Evolutionary conservation across 164 flowering plant genomes (phyloP).

Genomic region (Saururus chinensis): DNA sequence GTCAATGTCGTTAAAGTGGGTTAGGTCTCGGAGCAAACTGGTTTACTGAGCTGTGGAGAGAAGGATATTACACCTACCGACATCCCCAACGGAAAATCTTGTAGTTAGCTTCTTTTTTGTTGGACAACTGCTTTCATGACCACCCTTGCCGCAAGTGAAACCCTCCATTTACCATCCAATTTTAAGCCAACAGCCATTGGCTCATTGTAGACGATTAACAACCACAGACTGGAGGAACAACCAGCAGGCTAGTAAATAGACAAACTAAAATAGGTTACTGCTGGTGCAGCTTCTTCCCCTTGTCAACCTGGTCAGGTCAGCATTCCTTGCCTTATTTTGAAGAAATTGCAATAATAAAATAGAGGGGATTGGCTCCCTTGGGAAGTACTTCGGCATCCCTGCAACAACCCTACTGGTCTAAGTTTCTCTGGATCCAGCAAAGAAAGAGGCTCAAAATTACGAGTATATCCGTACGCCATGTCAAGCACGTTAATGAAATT

Average conservation of each 20-base stretch:
- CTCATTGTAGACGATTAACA: background rate
- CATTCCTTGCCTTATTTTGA: background rate
- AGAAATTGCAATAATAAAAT: background rate
- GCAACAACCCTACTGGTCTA: background rate
- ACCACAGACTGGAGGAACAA: background rate
- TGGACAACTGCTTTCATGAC: conserved; percentile 2
- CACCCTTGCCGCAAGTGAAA: background rate
- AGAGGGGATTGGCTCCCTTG: conserved; percentile 1
- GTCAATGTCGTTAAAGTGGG: background rate
- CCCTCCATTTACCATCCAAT: background rate
- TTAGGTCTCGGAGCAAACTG: background rate
- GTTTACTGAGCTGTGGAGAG: background rate
- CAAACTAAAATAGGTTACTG: background rate
- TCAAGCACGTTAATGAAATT: background rate
- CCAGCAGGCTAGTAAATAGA: background rate
- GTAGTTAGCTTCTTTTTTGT: background rate
- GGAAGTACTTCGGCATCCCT: conserved; percentile 4
- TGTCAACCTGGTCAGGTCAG: no score
- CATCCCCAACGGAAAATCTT: conserved; percentile 4
- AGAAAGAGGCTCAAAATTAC: background rate
- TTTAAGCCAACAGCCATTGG: background rate
- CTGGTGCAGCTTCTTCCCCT: no score
- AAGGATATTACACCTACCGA: conserved; percentile 5
- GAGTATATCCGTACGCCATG: background rate
- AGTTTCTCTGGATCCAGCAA: background rate